These are phyloP conservation scores for Candida pseudofarinosa DNA, from an alignment of 805 yeast genomes.

Conservation along the genomic window DNA sequence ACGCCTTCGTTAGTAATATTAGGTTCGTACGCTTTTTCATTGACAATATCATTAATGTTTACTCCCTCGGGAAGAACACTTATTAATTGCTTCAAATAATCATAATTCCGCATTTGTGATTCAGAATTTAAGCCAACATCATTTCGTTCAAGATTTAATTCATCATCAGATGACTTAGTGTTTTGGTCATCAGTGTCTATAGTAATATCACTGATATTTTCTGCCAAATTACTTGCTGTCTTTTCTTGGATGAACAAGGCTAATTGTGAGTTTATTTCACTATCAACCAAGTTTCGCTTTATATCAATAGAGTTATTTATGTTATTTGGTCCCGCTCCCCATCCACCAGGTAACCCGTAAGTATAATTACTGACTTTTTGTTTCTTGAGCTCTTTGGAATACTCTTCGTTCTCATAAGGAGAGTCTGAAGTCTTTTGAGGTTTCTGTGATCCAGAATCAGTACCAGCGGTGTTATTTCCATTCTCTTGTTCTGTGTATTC, in stretches of 20 bases:
- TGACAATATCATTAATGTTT: conserved; percentile 38
- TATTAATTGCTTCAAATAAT: conserved; percentile 33
- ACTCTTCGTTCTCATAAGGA: conserved; percentile 25
- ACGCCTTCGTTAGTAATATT: conserved; percentile 40
- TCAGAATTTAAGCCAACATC: not conserved
- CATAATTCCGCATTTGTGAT: conserved; percentile 18
- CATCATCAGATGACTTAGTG: not conserved
- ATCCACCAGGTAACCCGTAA: conserved; percentile 34
- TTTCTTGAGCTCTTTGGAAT: conserved; percentile 30
- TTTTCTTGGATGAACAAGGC: conserved; percentile 17
- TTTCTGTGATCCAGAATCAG: conserved; percentile 31
- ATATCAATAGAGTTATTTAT: conserved; percentile 19
- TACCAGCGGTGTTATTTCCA: conserved; percentile 28
- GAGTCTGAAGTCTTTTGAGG: conserved; percentile 41
- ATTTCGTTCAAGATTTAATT: not conserved
- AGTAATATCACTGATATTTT: conserved; percentile 30
- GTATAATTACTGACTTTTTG: conserved; percentile 28
- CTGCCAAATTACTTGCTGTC: conserved; percentile 18
- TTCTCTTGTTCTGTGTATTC: conserved; percentile 37
- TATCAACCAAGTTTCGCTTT: conserved; percentile 27
- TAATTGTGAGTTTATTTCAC: conserved; percentile 27
- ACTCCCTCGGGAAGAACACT: conserved; percentile 27
- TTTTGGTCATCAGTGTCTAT: conserved; percentile 19
- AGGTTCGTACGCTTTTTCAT: conserved; percentile 71
- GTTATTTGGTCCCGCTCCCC: conserved; percentile 19